A percentile compares a stretch with the other conserved stretches of the same genome.
Conservation (phyloP, 2,329 filamentous ascomycete genomes). For the Pestalotiopsis sp. region DNA sequence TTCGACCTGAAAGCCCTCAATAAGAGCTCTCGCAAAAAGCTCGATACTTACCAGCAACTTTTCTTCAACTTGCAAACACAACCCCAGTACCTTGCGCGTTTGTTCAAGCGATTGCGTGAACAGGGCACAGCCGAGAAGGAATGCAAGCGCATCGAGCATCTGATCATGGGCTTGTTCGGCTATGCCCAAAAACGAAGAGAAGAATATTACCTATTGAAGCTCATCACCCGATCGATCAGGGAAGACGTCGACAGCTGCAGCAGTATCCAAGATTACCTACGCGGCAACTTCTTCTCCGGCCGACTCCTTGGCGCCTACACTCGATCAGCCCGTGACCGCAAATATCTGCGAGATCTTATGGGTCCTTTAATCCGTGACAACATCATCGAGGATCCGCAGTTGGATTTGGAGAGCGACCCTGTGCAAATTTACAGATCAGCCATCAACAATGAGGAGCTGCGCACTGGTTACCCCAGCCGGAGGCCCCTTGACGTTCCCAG, state of each 20-base stretch:
- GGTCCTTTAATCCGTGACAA: conserved; percentile 87
- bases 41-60: conserved; percentile 95
- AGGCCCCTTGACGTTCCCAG: conserved; percentile 83
- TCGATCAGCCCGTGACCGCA: conserved; percentile 87
- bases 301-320: conserved; percentile 87
- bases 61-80: conserved; percentile 98
- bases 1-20: conserved; percentile 97
- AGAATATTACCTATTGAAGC: conserved; percentile 93
- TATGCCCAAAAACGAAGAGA: conserved; percentile 96
- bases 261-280: conserved; percentile 80
- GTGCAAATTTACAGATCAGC: conserved; percentile 95
- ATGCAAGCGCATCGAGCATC: conserved; percentile 85
- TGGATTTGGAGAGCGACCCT: conserved; percentile 95
- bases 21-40: conserved; percentile 92
- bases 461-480: conserved; percentile 82
- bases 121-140: conserved; percentile 88
- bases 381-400: conserved; percentile 86
- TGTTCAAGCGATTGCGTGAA: conserved; percentile 85
- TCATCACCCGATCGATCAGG: conserved; percentile 79
- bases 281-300: conserved; percentile 91
- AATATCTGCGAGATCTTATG: conserved; percentile 86
- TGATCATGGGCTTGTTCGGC: conserved; percentile 96
- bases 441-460: conserved; percentile 96
- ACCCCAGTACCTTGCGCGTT: conserved; percentile 86
- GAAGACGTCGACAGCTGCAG: conserved; percentile 81